Evolutionary conservation across 2,329 filamentous ascomycete species (phyloP).

Genomic region (Verticillium alfalfae): DNA sequence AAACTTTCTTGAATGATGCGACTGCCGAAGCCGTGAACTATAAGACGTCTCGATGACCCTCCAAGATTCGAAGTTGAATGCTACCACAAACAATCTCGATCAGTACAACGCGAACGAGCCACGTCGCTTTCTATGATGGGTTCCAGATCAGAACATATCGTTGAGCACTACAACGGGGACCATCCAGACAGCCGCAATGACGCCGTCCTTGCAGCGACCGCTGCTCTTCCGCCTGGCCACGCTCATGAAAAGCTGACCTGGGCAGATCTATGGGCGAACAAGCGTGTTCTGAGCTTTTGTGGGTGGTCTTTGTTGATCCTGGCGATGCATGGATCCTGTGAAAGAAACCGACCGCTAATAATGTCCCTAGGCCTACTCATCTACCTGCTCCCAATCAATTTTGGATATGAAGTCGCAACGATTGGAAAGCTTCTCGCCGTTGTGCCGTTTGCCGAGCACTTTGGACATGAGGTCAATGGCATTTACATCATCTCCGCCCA

Average conservation of each 20-base stretch:
- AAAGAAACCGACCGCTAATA: not conserved
- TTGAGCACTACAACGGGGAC: not conserved
- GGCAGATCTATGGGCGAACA: slow-evolving; percentile 13
- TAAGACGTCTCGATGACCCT: not conserved
- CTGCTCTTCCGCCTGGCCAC: not conserved
- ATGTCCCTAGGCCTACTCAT: slow-evolving; percentile 16
- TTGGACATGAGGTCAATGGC: slow-evolving; percentile 14
- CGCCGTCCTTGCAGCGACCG: not conserved
- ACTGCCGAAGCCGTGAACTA: not conserved
- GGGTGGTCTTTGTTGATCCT: not conserved
- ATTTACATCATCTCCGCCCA: slow-evolving; percentile 15
- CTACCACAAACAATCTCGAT: not conserved
- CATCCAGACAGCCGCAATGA: not conserved
- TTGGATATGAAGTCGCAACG: slow-evolving; percentile 21
- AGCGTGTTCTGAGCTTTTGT: slow-evolving; percentile 14
- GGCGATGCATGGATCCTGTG: not conserved
- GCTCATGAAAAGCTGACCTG: not conserved
- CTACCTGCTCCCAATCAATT: slow-evolving; percentile 21
- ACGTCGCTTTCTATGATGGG: not conserved
- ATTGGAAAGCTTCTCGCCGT: slow-evolving; percentile 23
- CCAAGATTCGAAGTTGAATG: not conserved
- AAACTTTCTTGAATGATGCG: not conserved
- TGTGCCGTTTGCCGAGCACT: slow-evolving; percentile 16
- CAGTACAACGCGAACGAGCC: not conserved
- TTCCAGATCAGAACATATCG: not conserved